Conservation (phyloP, 495 filamentous ascomycete genomes). For the Ascodesmis nigricans region DNA sequence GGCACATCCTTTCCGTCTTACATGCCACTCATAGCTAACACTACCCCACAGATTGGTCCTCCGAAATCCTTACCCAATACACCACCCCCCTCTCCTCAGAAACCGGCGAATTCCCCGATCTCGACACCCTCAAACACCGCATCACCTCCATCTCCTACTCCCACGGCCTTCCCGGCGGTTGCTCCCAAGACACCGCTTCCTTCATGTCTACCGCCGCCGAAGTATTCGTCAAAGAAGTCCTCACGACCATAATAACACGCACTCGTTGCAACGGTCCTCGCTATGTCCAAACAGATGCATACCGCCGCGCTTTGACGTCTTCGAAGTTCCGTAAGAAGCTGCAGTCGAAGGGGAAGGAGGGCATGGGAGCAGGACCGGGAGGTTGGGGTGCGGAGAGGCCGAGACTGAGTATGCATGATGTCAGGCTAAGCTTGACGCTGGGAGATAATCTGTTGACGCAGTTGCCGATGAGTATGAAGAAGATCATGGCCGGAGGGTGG, state of each 20-base stretch:
- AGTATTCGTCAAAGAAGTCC: slow-evolving; percentile 73
- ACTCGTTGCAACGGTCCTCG: slow-evolving; percentile 58
- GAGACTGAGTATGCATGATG: slow-evolving; percentile 53
- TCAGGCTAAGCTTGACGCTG: slow-evolving; percentile 51
- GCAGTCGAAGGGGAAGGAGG: no score
- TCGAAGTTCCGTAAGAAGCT: no score
- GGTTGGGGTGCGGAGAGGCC: slow-evolving; percentile 34
- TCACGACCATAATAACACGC: slow-evolving; percentile 54
- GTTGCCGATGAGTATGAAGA: slow-evolving; percentile 50
- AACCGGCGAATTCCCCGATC: slow-evolving; percentile 80
- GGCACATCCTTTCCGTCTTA: slow-evolving; percentile 15
- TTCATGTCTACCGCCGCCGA: slow-evolving; percentile 83
- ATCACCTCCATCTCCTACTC: slow-evolving; percentile 94
- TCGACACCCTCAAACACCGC: slow-evolving; percentile 51
- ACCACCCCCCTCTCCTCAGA: slow-evolving; percentile 67
- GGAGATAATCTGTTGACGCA: slow-evolving; percentile 51
- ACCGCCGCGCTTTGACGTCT: no score
- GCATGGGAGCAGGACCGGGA: slow-evolving; percentile 44
- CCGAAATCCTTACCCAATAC: slow-evolving; percentile 85
- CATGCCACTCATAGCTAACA: slow-evolving; percentile 1
- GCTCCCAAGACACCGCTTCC: slow-evolving; percentile 47
- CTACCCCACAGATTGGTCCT: slow-evolving; percentile 48
- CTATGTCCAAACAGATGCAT: slow-evolving; percentile 60
- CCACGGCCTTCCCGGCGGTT: slow-evolving; percentile 55
- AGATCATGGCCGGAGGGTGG: slow-evolving; percentile 47